Conservation (phyloP, 139 green algal genomes). For the Auxenochlorella pyrenoidosa region DNA sequence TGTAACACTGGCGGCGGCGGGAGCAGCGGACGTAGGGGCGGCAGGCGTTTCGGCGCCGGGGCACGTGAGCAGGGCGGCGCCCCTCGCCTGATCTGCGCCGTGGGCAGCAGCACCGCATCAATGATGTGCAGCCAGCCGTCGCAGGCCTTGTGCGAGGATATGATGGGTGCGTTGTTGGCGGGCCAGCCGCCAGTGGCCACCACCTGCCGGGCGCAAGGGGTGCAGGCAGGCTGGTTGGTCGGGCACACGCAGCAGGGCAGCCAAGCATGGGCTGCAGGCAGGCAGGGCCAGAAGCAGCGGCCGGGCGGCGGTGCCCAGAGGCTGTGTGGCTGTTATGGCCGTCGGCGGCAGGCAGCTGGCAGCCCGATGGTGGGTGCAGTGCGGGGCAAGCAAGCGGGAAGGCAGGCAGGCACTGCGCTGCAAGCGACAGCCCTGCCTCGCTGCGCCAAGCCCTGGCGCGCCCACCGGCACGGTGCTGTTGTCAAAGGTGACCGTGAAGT, state of each 20-base stretch:
- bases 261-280: neutral
- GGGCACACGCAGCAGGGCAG: neutral
- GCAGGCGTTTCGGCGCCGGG: neutral
- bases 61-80: no score
- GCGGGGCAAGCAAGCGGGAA: no score
- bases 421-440: no score
- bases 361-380: no score
- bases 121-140: conserved; percentile 22
- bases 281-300: neutral
- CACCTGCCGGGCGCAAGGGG: neutral
- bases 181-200: conserved; percentile 31
- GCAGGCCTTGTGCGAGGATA: neutral
- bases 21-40: neutral
- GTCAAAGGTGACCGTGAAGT: neutral
- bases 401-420: no score
- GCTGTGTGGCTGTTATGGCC: no score
- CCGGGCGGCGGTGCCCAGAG: no score
- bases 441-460: no score
- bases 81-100: neutral
- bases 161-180: conserved; percentile 14
- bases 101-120: conserved; percentile 3
- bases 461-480: neutral
- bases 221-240: neutral
- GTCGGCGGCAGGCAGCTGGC: no score
- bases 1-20: neutral